A percentile compares a stretch with the other conserved stretches of the same genome.
phyloP scores from a whole-genome alignment of 176 grass and related monocot species.

The Oryza australiensis region DNA sequence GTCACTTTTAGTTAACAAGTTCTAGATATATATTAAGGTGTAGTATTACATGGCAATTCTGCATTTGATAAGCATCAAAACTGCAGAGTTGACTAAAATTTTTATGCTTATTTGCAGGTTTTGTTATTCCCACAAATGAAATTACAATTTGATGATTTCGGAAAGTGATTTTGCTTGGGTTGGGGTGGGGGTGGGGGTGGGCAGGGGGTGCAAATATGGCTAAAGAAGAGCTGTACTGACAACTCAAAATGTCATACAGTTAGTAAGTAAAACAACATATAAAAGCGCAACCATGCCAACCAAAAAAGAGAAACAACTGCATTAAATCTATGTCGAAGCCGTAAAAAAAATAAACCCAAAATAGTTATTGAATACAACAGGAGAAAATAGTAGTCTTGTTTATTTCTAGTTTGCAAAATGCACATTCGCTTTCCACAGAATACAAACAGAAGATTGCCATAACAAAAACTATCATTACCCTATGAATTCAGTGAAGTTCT shows the following conservation, averaged over 20 bases:
- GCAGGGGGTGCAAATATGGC: background rate
- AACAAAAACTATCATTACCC: conserved; percentile 55
- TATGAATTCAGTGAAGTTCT: conserved; percentile 82
- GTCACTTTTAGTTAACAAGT: conserved; percentile 2
- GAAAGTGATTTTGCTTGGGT: too few species aligned
- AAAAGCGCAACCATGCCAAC: background rate
- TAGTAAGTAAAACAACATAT: background rate
- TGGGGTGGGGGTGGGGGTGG: too few species aligned
- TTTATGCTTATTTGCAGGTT: background rate
- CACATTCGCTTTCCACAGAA: background rate
- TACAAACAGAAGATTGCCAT: background rate
- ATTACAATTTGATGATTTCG: background rate
- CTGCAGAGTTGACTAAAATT: background rate
- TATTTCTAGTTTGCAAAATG: conserved; percentile 18
- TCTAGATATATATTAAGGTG: conserved; percentile 1
- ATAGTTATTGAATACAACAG: background rate
- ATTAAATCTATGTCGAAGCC: background rate
- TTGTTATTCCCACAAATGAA: background rate
- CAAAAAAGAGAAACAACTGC: background rate
- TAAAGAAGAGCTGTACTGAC: background rate
- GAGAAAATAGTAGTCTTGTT: background rate
- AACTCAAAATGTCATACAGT: background rate
- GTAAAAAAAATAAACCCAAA: background rate
- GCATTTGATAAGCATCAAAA: conserved; percentile 13
- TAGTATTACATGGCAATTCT: background rate